Evolutionary conservation across 2,329 filamentous ascomycete genomes (phyloP).

Genomic region (Hypoxylon sp.): DNA sequence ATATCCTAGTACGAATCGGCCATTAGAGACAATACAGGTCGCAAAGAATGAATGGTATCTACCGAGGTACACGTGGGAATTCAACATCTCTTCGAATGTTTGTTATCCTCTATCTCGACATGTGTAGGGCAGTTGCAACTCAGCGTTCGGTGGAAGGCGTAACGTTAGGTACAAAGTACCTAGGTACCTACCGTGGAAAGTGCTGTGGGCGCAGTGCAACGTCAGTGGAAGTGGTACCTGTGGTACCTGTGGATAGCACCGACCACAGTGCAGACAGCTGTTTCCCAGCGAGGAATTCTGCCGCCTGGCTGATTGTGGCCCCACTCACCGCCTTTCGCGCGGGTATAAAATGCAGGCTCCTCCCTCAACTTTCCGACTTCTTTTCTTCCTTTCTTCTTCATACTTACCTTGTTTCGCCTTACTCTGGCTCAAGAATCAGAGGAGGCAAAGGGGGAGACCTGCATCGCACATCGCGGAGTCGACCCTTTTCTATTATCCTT

Average conservation of each 20-base stretch:
- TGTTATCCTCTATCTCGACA: neutral
- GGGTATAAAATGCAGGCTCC: conserved; percentile 10
- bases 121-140: neutral
- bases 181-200: neutral
- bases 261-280: neutral
- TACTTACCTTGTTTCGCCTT: conserved; percentile 57
- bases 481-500: conserved; percentile 57
- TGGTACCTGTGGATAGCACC: neutral
- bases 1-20: neutral
- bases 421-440: conserved; percentile 51
- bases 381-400: conserved; percentile 47
- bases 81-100: too few species aligned
- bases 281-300: neutral
- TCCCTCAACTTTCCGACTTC: conserved; percentile 1
- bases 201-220: neutral
- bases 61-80: neutral
- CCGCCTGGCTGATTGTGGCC: neutral
- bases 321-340: neutral
- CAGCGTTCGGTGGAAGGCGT: neutral
- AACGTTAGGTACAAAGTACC: neutral
- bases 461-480: conserved; percentile 72
- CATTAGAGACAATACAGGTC: neutral
- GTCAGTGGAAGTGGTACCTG: neutral
- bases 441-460: conserved; percentile 59
- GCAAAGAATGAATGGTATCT: neutral